phyloP scores from a whole-genome alignment of 805 yeast genomes.

The Limtongia smithiae region DNA sequence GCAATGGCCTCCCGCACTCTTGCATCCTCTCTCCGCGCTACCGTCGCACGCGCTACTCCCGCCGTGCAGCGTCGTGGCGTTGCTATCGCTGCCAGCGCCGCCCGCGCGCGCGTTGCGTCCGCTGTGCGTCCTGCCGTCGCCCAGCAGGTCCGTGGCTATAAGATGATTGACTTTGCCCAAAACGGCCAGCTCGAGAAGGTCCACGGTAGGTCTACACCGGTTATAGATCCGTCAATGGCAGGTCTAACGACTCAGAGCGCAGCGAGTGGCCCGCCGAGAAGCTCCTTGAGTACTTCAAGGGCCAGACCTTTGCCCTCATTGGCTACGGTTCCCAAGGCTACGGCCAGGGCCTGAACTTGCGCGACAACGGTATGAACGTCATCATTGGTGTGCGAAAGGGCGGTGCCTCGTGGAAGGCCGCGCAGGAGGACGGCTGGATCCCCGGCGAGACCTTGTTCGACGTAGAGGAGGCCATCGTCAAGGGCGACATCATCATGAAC shows the following conservation, averaged over 20 bases:
- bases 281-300: slow-evolving; percentile 92
- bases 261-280: slow-evolving; percentile 99
- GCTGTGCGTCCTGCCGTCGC: slow-evolving; percentile 51
- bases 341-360: slow-evolving; percentile 98
- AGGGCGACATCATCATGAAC: slow-evolving; percentile 96
- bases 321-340: slow-evolving; percentile 99
- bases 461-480: slow-evolving; percentile 85
- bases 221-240: too few species aligned
- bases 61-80: slow-evolving; percentile 60
- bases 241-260: slow-evolving; percentile 49
- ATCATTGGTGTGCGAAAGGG: slow-evolving; percentile 97
- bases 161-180: slow-evolving; percentile 86
- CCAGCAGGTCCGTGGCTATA: slow-evolving; percentile 73
- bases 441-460: slow-evolving; percentile 98
- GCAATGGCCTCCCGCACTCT: not conserved
- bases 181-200: slow-evolving; percentile 86
- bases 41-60: not conserved
- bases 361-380: slow-evolving; percentile 98
- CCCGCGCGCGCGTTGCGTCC: slow-evolving; percentile 48
- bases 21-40: not conserved
- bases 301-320: slow-evolving; percentile 94
- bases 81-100: slow-evolving; percentile 32
- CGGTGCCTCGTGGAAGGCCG: slow-evolving; percentile 99
- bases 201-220: slow-evolving; percentile 55
- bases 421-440: slow-evolving; percentile 99